phyloP scores from a whole-genome alignment of 306 rosid species.

The Pyrus communis region DNA sequence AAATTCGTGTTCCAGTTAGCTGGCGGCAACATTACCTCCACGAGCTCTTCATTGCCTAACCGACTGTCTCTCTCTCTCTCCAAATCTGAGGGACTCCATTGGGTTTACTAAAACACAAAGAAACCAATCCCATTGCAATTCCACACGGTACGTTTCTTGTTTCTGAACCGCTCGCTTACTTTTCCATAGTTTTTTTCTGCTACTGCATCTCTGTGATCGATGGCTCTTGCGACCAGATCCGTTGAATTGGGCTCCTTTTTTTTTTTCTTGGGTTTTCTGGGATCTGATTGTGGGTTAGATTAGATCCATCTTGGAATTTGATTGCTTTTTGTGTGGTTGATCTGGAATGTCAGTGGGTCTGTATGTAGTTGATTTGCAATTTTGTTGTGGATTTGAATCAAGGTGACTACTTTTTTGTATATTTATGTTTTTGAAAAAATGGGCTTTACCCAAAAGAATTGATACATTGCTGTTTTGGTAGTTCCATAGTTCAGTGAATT shows the following conservation, averaged over 20 bases:
- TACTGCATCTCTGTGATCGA: neutral
- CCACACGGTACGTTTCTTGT: neutral
- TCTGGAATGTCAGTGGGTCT: constrained; percentile 21
- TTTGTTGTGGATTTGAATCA: neutral
- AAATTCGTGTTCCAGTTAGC: neutral
- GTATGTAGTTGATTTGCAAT: constrained; percentile 3
- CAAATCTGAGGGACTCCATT: neutral
- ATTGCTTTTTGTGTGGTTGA: neutral
- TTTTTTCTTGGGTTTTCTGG: neutral
- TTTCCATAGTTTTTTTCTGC: neutral
- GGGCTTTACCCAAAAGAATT: neutral
- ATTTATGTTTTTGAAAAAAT: neutral
- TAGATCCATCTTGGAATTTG: constrained; percentile 5
- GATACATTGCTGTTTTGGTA: neutral
- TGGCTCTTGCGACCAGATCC: constrained; percentile 11
- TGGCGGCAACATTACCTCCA: neutral
- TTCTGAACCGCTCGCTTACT: neutral
- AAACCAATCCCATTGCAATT: neutral
- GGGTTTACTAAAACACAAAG: neutral
- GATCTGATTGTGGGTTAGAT: constrained; percentile 4
- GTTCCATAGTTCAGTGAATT: neutral
- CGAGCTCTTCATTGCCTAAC: constrained; percentile 28
- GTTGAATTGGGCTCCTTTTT: neutral
- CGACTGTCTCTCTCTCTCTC: neutral
- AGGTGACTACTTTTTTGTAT: constrained; percentile 4